Evolutionary conservation across 768 basidiomycete species (phyloP).

Genomic region (Gymnopilus dilepis): DNA sequence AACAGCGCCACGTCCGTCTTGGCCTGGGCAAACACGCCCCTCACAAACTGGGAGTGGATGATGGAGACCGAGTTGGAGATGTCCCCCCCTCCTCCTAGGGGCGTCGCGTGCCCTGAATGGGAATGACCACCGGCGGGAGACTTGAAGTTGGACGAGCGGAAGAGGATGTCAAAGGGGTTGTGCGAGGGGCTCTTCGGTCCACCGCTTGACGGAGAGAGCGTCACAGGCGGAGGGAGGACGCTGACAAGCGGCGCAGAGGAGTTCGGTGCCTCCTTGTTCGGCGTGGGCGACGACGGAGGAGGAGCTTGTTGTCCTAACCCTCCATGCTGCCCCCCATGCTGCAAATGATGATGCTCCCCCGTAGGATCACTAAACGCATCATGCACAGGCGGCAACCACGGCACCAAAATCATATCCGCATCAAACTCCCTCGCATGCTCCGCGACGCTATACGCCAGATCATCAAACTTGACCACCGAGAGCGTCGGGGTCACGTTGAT

Average conservation of each 20-base stretch:
- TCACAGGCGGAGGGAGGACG: constrained; percentile 11
- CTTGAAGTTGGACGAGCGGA: constrained; percentile 39
- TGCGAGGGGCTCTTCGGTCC: constrained; percentile 25
- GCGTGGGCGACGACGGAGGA: neutral
- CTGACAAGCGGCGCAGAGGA: neutral
- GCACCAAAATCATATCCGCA: constrained; percentile 80
- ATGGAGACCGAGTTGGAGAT: constrained; percentile 45
- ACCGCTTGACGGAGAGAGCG: constrained; percentile 11
- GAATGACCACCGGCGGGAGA: constrained; percentile 10
- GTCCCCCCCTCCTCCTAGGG: constrained; percentile 24
- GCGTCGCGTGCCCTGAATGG: constrained; percentile 8
- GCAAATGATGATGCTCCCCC: constrained; percentile 18
- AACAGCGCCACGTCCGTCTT: constrained; percentile 82
- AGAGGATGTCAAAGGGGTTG: constrained; percentile 79
- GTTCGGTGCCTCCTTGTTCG: neutral
- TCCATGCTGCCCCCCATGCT: constrained; percentile 15
- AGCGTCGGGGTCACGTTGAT: constrained; percentile 68
- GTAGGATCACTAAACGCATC: constrained; percentile 23
- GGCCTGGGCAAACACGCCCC: constrained; percentile 76
- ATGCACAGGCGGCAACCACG: constrained; percentile 67
- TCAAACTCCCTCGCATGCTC: constrained; percentile 64
- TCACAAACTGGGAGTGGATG: constrained; percentile 83
- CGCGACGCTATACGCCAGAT: constrained; percentile 69
- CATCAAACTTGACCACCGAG: constrained; percentile 78
- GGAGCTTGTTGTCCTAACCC: neutral